Conservation (phyloP, 345 rosid species). For the Melastoma malabathricum region DNA sequence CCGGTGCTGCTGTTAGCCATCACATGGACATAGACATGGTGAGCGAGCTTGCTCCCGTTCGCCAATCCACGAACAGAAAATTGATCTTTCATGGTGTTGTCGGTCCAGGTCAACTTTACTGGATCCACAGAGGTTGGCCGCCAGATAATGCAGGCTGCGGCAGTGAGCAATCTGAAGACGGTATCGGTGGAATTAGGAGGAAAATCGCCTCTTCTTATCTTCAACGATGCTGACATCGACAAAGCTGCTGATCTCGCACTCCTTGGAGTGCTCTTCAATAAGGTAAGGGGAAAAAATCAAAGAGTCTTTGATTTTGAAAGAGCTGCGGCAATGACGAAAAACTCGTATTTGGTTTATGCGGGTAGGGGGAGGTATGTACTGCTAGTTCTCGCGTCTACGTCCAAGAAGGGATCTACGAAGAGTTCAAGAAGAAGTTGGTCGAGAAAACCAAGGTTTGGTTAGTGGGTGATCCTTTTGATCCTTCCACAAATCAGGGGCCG, state of each 20-base stretch:
- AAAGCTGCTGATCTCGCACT: slow-evolving; percentile 51
- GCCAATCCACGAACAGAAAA: no score
- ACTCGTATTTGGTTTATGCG: no score
- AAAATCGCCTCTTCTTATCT: slow-evolving; percentile 65
- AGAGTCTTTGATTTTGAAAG: no score
- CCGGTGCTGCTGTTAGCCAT: slow-evolving; percentile 63
- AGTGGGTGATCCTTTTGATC: slow-evolving; percentile 70
- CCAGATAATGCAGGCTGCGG: slow-evolving; percentile 56
- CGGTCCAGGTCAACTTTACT: slow-evolving; percentile 77
- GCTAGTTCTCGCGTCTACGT: slow-evolving; percentile 72
- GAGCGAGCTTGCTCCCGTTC: no score
- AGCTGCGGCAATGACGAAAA: no score
- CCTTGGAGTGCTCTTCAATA: slow-evolving; percentile 28
- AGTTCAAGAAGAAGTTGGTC: slow-evolving; percentile 32
- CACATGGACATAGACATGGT: slow-evolving; percentile 90
- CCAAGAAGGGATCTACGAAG: slow-evolving; percentile 64
- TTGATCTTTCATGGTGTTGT: no score
- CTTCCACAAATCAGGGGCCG: slow-evolving; percentile 43
- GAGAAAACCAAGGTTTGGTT: slow-evolving; percentile 42
- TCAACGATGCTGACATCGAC: slow-evolving; percentile 60
- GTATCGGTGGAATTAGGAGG: slow-evolving; percentile 72
- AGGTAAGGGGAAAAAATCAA: no score
- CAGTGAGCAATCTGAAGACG: slow-evolving; percentile 53
- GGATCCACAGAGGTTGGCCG: slow-evolving; percentile 77
- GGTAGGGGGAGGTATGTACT: slow-evolving; percentile 74